phyloP scores from a whole-genome alignment of 2,329 filamentous ascomycete genomes.

The Aspergillus quadrilineatus region DNA sequence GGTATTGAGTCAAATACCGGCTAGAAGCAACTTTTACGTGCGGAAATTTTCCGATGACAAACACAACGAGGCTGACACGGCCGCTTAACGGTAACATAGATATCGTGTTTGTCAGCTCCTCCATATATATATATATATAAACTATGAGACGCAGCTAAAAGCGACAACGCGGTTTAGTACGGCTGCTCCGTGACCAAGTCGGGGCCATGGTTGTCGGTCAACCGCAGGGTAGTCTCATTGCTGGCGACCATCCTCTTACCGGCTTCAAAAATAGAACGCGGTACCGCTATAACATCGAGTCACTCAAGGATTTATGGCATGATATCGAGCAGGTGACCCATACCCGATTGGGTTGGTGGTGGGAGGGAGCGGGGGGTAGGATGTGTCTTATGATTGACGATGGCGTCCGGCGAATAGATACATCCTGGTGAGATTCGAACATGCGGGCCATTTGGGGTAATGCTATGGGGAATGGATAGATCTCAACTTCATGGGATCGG shows the following conservation, averaged over 20 bases:
- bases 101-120: conserved; percentile 13
- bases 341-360: conserved; percentile 12
- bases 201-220: conserved; percentile 18
- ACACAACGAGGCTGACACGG: neutral
- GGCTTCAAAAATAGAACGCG: conserved; percentile 7
- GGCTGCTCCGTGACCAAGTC: conserved; percentile 13
- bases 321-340: conserved; percentile 13
- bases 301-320: conserved; percentile 17
- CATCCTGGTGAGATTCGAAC: conserved; percentile 13
- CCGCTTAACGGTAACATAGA: conserved; percentile 14
- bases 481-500: neutral
- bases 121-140: conserved; percentile 23
- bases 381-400: neutral
- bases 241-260: conserved; percentile 14
- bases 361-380: conserved; percentile 17
- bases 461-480: conserved; percentile 10
- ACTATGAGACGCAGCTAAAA: conserved; percentile 17
- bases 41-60: conserved; percentile 42
- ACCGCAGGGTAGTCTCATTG: conserved; percentile 17
- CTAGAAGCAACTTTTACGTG: conserved; percentile 47
- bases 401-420: neutral
- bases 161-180: conserved; percentile 15
- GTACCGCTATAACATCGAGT: conserved; percentile 21
- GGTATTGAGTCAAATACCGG: conserved; percentile 58
- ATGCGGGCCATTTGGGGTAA: conserved; percentile 17